Evolutionary conservation across 2,329 filamentous ascomycete species (phyloP).

Genomic region (Arthrocladium fulminans): DNA sequence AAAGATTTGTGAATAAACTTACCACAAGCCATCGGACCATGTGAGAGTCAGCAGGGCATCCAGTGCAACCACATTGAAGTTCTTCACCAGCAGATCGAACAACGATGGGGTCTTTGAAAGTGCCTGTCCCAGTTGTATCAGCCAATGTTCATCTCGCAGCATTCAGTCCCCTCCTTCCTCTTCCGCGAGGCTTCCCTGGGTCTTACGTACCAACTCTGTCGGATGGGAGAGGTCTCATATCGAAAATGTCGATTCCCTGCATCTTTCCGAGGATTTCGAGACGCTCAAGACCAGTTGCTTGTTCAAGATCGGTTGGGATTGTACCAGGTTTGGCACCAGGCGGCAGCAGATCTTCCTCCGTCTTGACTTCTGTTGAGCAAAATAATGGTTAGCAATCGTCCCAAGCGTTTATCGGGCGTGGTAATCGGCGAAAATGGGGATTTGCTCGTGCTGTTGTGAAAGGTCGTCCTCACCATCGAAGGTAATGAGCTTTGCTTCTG

Average conservation of each 20-base stretch:
- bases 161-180: not conserved
- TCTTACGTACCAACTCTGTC: constrained; percentile 64
- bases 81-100: constrained; percentile 90
- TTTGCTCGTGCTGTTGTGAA: constrained; percentile 12
- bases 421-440: constrained; percentile 11
- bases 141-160: not conserved
- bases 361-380: constrained; percentile 63
- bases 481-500: constrained; percentile 35
- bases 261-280: constrained; percentile 99
- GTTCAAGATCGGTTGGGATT: constrained; percentile 88
- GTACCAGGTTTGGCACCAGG: constrained; percentile 74
- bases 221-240: constrained; percentile 92
- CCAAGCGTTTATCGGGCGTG: not conserved
- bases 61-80: constrained; percentile 95
- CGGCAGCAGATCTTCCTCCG: constrained; percentile 70
- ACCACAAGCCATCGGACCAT: constrained; percentile 82
- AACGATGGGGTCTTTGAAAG: constrained; percentile 77
- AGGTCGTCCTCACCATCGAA: constrained; percentile 34
- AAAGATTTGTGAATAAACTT: constrained; percentile 36
- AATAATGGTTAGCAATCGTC: not conserved
- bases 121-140: constrained; percentile 48
- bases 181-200: constrained; percentile 1
- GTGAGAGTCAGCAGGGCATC: constrained; percentile 87
- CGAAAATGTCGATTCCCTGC: constrained; percentile 95
- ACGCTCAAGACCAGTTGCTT: constrained; percentile 95